Evolutionary conservation across 768 basidiomycete genomes (phyloP).

Genomic region (Tephrocybe sp.): DNA sequence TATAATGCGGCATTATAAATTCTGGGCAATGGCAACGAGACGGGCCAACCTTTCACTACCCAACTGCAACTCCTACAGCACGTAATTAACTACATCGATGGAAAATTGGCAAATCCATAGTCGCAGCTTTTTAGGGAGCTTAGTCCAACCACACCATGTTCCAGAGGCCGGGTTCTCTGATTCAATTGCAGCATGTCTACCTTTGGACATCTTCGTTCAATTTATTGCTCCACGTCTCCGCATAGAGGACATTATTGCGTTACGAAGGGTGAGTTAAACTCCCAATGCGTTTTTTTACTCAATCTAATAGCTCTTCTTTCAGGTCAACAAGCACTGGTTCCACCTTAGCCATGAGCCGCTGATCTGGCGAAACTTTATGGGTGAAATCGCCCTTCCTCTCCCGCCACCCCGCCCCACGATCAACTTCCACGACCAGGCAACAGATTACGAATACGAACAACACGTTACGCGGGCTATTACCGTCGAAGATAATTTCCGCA

Average conservation of each 20-base stretch:
- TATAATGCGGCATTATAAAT: no score
- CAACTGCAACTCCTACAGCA: no score
- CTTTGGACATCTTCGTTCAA: slow-evolving; percentile 34
- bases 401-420: slow-evolving; percentile 60
- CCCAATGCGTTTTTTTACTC: background rate
- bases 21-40: no score
- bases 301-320: background rate
- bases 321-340: slow-evolving; percentile 62
- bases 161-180: background rate
- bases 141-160: no score
- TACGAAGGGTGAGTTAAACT: slow-evolving; percentile 37
- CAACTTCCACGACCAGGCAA: slow-evolving; percentile 34
- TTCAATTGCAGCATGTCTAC: background rate
- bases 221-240: slow-evolving; percentile 37
- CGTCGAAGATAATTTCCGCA: slow-evolving; percentile 58
- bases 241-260: slow-evolving; percentile 44
- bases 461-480: slow-evolving; percentile 59
- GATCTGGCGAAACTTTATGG: no score
- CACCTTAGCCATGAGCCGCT: slow-evolving; percentile 63
- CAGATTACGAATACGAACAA: slow-evolving; percentile 50
- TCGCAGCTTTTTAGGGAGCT: no score
- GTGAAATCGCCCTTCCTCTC: slow-evolving; percentile 34
- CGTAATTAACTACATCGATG: no score
- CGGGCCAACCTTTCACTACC: no score
- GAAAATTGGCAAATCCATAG: no score